Conservation (phyloP, 768 basidiomycete genomes). For the Pleurotus tuoliensis region DNA sequence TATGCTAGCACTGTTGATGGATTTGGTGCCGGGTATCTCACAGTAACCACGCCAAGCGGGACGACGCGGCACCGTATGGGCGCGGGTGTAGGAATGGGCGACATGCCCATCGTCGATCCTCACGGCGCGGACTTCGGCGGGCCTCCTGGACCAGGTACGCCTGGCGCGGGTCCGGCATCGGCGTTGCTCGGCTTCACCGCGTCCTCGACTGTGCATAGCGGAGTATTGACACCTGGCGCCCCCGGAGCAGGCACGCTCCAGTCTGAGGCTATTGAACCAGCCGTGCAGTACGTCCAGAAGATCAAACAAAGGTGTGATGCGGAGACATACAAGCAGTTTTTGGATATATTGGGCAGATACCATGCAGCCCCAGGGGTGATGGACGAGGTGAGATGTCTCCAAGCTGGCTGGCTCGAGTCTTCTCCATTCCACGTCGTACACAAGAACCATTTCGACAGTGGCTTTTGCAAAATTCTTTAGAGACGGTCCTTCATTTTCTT, state of each 20-base stretch:
- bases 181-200: too few species aligned
- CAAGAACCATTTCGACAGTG: too few species aligned
- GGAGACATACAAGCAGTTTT: constrained; percentile 78
- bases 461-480: too few species aligned
- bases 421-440: too few species aligned
- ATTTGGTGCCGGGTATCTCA: not conserved
- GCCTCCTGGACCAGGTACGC: not conserved
- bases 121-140: too few species aligned
- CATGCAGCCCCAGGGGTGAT: constrained; percentile 52
- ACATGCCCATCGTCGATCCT: too few species aligned
- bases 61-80: not conserved
- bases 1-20: too few species aligned
- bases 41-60: not conserved
- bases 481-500: not conserved
- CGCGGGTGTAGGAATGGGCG: too few species aligned
- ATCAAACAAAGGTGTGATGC: constrained; percentile 93
- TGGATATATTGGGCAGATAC: constrained; percentile 69
- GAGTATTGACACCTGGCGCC: too few species aligned
- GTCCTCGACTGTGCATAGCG: too few species aligned
- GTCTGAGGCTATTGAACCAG: constrained; percentile 56
- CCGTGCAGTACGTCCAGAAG: constrained; percentile 94
- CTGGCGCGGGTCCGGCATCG: too few species aligned
- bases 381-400: constrained; percentile 43
- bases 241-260: not conserved
- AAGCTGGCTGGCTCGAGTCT: too few species aligned